Evolutionary conservation across 805 yeast species (phyloP).

Genomic region (Kodamaea kaohsiungensis): DNA sequence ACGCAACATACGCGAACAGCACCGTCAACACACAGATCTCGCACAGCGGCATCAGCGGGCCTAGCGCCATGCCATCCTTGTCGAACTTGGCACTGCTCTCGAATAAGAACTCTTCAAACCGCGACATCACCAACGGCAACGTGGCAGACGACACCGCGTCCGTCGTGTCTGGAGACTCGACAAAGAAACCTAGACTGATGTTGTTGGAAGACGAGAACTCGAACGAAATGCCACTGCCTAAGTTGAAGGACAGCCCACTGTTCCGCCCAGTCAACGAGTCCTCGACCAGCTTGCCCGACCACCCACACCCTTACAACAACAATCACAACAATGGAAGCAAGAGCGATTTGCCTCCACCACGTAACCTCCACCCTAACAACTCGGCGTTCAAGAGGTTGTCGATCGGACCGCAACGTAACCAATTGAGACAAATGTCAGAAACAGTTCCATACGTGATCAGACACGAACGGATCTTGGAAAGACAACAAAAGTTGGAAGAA

Average conservation of each 20-base stretch:
- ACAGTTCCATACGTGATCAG: conserved; percentile 83
- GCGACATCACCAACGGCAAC: conserved; percentile 12
- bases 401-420: conserved; percentile 54
- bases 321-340: conserved; percentile 8
- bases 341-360: conserved; percentile 16
- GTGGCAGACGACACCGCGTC: conserved; percentile 19
- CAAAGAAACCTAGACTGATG: conserved; percentile 34
- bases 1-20: conserved; percentile 10
- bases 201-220: conserved; percentile 28
- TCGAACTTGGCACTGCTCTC: conserved; percentile 45
- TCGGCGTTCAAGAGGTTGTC: conserved; percentile 44
- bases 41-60: conserved; percentile 33
- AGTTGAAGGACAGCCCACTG: conserved; percentile 27
- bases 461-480: conserved; percentile 71
- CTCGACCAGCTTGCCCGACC: conserved; percentile 2
- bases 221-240: conserved; percentile 24
- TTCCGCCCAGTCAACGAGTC: conserved; percentile 23
- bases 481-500: conserved; percentile 78
- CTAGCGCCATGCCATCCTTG: conserved; percentile 55
- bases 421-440: conserved; percentile 74
- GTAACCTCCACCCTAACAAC: conserved; percentile 23
- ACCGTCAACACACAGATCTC: conserved; percentile 12
- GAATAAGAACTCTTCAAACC: conserved; percentile 15
- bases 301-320: not conserved
- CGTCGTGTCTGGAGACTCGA: conserved; percentile 17